These are phyloP conservation scores for Plenodomus lindquistii DNA, from an alignment of 2,329 filamentous ascomycete genomes.

Conservation along the genomic window DNA sequence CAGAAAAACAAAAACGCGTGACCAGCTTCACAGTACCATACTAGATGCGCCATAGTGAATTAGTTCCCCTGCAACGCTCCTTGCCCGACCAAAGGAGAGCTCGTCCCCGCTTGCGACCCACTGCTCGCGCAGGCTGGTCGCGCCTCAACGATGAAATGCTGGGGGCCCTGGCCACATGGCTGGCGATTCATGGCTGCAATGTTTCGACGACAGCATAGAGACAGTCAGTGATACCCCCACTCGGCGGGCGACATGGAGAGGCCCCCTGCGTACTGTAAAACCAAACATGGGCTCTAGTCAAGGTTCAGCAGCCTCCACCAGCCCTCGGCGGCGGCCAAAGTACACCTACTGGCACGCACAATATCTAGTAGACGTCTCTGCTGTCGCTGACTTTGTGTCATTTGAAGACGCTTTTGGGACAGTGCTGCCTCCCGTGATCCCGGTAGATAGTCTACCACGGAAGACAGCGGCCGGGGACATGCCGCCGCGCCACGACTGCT, in stretches of 20 bases:
- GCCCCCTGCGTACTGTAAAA: slow-evolving; percentile 28
- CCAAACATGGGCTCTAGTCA: slow-evolving; percentile 21
- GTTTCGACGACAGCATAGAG: slow-evolving; percentile 31
- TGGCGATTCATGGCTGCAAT: slow-evolving; percentile 35
- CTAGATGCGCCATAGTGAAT: slow-evolving; percentile 24
- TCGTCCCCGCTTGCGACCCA: slow-evolving; percentile 25
- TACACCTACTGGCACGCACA: no score
- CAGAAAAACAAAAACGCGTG: slow-evolving; percentile 32
- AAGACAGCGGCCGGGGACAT: slow-evolving; percentile 13
- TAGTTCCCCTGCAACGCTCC: slow-evolving; percentile 24
- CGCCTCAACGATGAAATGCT: slow-evolving; percentile 23
- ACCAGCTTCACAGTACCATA: slow-evolving; percentile 30
- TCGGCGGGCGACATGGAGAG: slow-evolving; percentile 12
- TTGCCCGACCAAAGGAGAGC: slow-evolving; percentile 11
- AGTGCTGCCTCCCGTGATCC: slow-evolving; percentile 12
- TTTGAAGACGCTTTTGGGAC: not conserved
- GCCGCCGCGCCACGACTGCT: slow-evolving; percentile 12
- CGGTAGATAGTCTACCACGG: slow-evolving; percentile 16
- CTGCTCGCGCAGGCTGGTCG: slow-evolving; percentile 17
- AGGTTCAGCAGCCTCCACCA: slow-evolving; percentile 18
- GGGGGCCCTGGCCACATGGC: slow-evolving; percentile 35
- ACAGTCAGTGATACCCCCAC: slow-evolving; percentile 35
- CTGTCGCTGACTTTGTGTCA: slow-evolving; percentile 6
- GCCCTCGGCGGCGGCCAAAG: slow-evolving; percentile 11
- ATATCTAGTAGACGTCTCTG: no score